These are phyloP conservation scores for Sodiomyces alkalinus DNA, from an alignment of 2,329 filamentous ascomycete genomes.

Conservation along the genomic window DNA sequence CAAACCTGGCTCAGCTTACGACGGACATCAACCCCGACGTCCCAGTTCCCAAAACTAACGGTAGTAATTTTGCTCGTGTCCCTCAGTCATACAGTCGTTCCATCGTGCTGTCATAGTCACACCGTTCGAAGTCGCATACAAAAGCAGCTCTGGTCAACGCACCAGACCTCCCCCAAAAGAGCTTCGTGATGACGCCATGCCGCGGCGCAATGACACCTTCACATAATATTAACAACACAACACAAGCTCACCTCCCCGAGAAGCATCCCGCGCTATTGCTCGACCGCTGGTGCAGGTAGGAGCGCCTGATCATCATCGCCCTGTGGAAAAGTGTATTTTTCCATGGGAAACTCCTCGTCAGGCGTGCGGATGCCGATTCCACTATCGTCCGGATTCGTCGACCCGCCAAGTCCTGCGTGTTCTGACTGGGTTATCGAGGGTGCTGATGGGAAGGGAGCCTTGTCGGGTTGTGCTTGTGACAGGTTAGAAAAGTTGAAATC, in stretches of 20 bases:
- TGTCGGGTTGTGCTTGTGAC: constrained; percentile 31
- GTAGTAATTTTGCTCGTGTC: constrained; percentile 5
- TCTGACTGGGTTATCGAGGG: constrained; percentile 27
- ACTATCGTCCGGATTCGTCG: constrained; percentile 44
- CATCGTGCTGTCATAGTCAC: constrained; percentile 9
- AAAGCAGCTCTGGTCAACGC: not conserved
- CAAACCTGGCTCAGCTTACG: constrained; percentile 1
- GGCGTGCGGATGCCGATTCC: constrained; percentile 58
- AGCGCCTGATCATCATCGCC: constrained; percentile 18
- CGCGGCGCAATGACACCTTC: too few relatives aligned
- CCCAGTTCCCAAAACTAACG: constrained; percentile 4
- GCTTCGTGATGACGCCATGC: too few relatives aligned
- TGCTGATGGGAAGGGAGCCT: constrained; percentile 33
- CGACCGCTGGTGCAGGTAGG: constrained; percentile 16
- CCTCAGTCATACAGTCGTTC: constrained; percentile 9
- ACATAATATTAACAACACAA: too few relatives aligned
- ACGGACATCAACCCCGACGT: constrained; percentile 3
- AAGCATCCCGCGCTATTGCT: too few relatives aligned
- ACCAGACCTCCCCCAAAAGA: too few relatives aligned
- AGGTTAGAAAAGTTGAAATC: constrained; percentile 28
- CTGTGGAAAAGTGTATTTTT: constrained; percentile 37
- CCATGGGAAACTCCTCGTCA: constrained; percentile 47
- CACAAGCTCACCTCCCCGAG: constrained; percentile 1
- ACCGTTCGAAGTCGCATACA: constrained; percentile 2
- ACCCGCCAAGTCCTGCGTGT: constrained; percentile 25